Evolutionary conservation across 164 flowering plant genomes (phyloP).

Genomic region (Umbellularia californica): DNA sequence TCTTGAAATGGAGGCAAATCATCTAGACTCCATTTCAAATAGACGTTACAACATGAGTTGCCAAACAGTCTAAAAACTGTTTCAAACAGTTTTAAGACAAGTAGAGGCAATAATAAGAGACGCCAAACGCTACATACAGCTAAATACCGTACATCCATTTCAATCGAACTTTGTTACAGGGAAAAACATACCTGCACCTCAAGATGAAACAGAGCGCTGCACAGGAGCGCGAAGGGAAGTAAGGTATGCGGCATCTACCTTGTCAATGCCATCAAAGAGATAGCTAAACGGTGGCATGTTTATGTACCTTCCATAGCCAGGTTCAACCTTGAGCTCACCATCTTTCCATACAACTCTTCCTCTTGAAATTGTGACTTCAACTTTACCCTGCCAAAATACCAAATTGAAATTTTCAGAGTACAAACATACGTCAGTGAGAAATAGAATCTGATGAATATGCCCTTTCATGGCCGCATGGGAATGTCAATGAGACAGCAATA

Average conservation of each 20-base stretch:
- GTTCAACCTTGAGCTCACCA: constrained; percentile 57
- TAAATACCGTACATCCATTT: not conserved
- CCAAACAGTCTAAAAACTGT: no score
- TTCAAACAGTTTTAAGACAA: no score
- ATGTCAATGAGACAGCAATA: not conserved
- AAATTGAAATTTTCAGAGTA: not conserved
- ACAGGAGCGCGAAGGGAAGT: constrained; percentile 83
- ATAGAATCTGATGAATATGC: not conserved
- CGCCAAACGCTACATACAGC: not conserved
- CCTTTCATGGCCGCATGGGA: not conserved
- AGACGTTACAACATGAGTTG: no score
- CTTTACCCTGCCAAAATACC: constrained; percentile 63
- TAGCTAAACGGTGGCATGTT: constrained; percentile 72
- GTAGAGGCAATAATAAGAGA: no score
- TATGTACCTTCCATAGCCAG: constrained; percentile 81
- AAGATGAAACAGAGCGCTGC: constrained; percentile 25
- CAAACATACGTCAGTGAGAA: not conserved
- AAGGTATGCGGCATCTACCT: constrained; percentile 59
- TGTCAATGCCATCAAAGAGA: constrained; percentile 64
- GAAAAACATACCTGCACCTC: not conserved
- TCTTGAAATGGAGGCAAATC: no score
- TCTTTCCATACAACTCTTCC: constrained; percentile 89
- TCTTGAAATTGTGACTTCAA: constrained; percentile 88
- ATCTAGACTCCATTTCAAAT: no score
- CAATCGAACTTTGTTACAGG: not conserved